Evolutionary conservation across 208 protist species (phyloP), one percentile per base, ranked within the genome.

Genomic region (Trypanosoma congolense): DNA sequence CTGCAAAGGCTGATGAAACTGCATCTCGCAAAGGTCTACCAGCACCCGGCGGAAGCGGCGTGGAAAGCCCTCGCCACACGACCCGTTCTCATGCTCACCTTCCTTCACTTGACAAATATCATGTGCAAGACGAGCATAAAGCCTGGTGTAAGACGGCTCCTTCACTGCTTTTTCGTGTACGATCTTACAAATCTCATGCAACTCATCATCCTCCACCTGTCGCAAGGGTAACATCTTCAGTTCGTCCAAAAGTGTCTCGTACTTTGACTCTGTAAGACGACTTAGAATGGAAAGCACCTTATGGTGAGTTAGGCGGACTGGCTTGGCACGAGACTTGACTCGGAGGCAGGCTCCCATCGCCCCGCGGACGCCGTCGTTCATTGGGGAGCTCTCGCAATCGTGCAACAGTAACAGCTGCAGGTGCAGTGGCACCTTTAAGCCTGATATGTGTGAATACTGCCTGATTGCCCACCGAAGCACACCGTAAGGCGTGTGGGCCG

Each of bases 211-310:
- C 14, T 89, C 74, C 5, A 70, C 56, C 65, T 90, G 82, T 22
- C 80, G 80, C 52, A 94, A 66, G 14, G 87, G 87, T 12, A 94
- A 72, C 56, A 83, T 55, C 54, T 78, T 50, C 53, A 94, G 63
- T 65, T 94, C 87, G 42, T 81, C 54, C 16, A 77, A 56, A 45
- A 94, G 69, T 19, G 75, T 70, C 19, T 70, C 56, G 56, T 87
- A 94, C 74, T 94, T 94, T 62, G 80, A 69, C 24, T 57, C 71
- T 14, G 87, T 91, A 65, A 94, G 65, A 59, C 87, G 82, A 50
- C 80, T 90, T 26, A 94, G 77, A 35, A 94, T 73, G 6, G 80
- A 91, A 73, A 94, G 75, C 24, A 94, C 81, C 58, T 94, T 94
- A 70, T 90, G 80, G 56, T 82, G 81, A 3, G 74, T 82, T 60